Evolutionary conservation across 176 grass and related monocot genomes (phyloP).

Genomic region (Eremochloa ophiuroides): DNA sequence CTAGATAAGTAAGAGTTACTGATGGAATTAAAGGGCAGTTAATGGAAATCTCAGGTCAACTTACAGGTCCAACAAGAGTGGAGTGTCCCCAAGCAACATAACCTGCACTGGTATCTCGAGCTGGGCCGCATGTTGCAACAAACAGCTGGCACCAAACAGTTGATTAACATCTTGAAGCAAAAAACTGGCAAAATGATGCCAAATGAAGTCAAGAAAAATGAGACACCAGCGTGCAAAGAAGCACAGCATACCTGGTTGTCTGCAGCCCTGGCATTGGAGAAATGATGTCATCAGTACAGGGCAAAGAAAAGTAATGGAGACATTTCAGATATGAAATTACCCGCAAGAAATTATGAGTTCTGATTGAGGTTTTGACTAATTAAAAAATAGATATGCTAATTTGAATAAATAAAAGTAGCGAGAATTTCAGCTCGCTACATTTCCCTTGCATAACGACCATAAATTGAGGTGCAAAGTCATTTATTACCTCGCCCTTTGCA

Average conservation of each 20-base stretch:
- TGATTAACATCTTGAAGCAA: neutral
- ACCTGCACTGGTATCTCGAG: conserved; percentile 60
- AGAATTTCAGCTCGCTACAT: neutral
- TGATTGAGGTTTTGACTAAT: neutral
- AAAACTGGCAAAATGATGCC: neutral
- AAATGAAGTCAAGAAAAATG: neutral
- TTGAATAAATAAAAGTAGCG: neutral
- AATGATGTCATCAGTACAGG: conserved; percentile 25
- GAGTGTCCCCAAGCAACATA: conserved; percentile 96
- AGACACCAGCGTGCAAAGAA: neutral
- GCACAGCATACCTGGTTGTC: conserved; percentile 72
- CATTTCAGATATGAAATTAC: conserved; percentile 1
- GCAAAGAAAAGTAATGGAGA: neutral
- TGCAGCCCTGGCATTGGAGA: conserved; percentile 57
- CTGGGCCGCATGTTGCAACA: conserved; percentile 80
- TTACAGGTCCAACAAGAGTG: conserved; percentile 91
- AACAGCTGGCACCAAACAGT: conserved; percentile 33
- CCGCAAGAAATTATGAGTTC: neutral
- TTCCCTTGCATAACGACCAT: neutral
- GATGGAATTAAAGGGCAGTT: neutral
- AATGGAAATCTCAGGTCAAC: conserved; percentile 19
- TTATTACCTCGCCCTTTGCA: conserved; percentile 85
- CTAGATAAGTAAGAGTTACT: neutral
- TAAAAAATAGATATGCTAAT: neutral
- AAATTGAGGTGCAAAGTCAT: conserved; percentile 24